These are phyloP conservation scores for Cyberlindnera xylosilytica DNA, from an alignment of 805 yeast genomes.

Conservation along the genomic window DNA sequence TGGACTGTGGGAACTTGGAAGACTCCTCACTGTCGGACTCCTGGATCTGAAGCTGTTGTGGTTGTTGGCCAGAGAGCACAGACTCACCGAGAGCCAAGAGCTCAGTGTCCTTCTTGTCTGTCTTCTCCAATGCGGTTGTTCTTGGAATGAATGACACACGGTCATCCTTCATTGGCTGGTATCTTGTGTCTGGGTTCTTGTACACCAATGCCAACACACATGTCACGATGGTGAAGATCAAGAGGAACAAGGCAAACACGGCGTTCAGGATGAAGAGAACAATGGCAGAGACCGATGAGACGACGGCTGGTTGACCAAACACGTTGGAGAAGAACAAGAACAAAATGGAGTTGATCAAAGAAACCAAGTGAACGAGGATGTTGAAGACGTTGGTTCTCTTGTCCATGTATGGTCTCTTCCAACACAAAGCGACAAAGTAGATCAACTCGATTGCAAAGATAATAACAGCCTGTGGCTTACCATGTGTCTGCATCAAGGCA, in stretches of 20 bases:
- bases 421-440: slow-evolving; percentile 62
- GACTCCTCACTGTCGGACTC: slow-evolving; percentile 16
- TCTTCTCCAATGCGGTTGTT: slow-evolving; percentile 27
- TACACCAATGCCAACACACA: slow-evolving; percentile 80
- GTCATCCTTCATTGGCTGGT: slow-evolving; percentile 96
- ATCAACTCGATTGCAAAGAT: slow-evolving; percentile 73
- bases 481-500: slow-evolving; percentile 78
- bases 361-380: slow-evolving; percentile 77
- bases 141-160: slow-evolving; percentile 91
- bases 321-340: slow-evolving; percentile 85
- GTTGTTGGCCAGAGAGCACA: slow-evolving; percentile 28
- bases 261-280: slow-evolving; percentile 90
- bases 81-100: slow-evolving; percentile 28
- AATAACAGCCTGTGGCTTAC: slow-evolving; percentile 77
- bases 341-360: slow-evolving; percentile 77
- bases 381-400: slow-evolving; percentile 92
- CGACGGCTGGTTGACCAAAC: slow-evolving; percentile 80
- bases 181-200: slow-evolving; percentile 92
- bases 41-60: slow-evolving; percentile 21
- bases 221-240: slow-evolving; percentile 83
- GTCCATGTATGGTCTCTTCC: slow-evolving; percentile 88
- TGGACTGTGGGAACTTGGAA: slow-evolving; percentile 16
- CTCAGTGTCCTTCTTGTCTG: slow-evolving; percentile 29
- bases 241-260: slow-evolving; percentile 72
- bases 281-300: slow-evolving; percentile 89